Evolutionary conservation across 2,329 filamentous ascomycete genomes (phyloP).

Genomic region (Calonectria pseudoturangicola): DNA sequence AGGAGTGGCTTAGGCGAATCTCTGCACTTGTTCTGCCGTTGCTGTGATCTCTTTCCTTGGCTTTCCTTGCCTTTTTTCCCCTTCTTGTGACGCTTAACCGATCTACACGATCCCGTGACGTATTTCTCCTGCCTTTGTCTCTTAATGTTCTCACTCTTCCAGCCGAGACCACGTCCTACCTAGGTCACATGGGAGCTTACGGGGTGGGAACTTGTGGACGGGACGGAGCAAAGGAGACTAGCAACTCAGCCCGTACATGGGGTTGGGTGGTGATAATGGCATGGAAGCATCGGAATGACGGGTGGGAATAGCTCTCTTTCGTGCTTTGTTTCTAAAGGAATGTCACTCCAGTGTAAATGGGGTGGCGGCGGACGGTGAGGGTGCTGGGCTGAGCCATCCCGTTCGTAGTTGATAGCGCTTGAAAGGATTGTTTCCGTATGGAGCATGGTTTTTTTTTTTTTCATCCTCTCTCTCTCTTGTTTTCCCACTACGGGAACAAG

Average conservation of each 20-base stretch:
- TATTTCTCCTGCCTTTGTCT: background rate
- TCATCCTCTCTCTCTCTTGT: too few relatives aligned
- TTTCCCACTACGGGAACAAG: background rate
- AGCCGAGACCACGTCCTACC: background rate
- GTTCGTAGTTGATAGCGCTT: constrained; percentile 34
- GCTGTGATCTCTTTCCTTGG: background rate
- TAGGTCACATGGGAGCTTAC: constrained; percentile 5
- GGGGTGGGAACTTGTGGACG: background rate
- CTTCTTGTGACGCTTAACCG: background rate
- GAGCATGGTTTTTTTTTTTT: background rate
- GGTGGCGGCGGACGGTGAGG: constrained; percentile 17
- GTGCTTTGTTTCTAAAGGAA: background rate
- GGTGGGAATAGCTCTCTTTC: background rate
- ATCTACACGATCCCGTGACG: constrained; percentile 16
- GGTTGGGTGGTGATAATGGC: constrained; percentile 26
- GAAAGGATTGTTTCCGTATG: constrained; percentile 20
- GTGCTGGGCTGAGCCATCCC: constrained; percentile 35
- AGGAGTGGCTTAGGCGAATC: background rate
- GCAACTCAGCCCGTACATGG: background rate
- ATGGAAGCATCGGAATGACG: constrained; percentile 21
- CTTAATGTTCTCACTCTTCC: background rate
- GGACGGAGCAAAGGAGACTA: constrained; percentile 12
- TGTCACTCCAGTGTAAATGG: constrained; percentile 20
- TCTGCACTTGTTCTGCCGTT: background rate
- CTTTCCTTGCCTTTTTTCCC: background rate